phyloP scores from a whole-genome alignment of 1,284 basidiomycete species.

The Trametes pubescens region DNA sequence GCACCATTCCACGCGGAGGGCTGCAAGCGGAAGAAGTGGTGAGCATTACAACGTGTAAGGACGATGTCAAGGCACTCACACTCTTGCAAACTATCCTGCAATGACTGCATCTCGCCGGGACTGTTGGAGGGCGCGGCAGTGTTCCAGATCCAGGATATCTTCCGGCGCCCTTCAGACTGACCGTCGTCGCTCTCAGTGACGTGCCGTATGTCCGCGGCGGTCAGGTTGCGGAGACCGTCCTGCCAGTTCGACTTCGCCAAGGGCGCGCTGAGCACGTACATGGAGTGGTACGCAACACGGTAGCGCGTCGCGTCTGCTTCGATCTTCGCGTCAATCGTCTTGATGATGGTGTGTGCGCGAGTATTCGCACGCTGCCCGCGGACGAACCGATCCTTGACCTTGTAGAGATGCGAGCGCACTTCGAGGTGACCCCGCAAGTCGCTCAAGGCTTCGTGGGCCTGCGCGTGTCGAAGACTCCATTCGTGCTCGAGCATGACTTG shows the following conservation, averaged over 20 bases:
- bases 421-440: slow-evolving; percentile 22
- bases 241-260: slow-evolving; percentile 7
- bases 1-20: no score
- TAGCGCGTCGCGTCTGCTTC: neutral
- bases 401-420: slow-evolving; percentile 13
- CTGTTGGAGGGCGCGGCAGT: no score
- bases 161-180: slow-evolving; percentile 7
- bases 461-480: slow-evolving; percentile 17
- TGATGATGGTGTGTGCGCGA: slow-evolving; percentile 9
- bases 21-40: no score
- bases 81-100: no score
- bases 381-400: slow-evolving; percentile 19
- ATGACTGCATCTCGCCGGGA: no score
- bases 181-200: slow-evolving; percentile 9
- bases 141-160: neutral
- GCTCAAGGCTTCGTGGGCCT: no score
- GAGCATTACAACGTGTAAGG: no score
- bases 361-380: slow-evolving; percentile 20
- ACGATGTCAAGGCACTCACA: no score
- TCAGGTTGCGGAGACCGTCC: neutral
- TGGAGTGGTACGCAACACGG: neutral
- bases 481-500: slow-evolving; percentile 8
- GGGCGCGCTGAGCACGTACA: neutral
- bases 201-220: slow-evolving; percentile 8
- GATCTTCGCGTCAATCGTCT: slow-evolving; percentile 2